Conservation (phyloP, 768 basidiomycete species). For the Suillus clintonianus region DNA sequence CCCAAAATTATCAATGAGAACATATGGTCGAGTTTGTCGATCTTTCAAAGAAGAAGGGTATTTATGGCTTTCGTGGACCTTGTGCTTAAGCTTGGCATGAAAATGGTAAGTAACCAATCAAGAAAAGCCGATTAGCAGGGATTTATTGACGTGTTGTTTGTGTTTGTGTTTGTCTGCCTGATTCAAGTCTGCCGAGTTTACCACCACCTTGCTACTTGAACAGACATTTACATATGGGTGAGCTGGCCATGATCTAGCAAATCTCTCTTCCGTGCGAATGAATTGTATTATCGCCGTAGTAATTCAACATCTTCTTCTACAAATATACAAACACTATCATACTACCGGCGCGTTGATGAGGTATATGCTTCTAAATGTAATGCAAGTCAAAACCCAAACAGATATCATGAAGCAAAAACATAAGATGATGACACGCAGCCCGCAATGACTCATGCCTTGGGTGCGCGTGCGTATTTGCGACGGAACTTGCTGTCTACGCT, state of each 20-base stretch:
- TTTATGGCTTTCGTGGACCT: not conserved
- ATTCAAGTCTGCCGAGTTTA: not conserved
- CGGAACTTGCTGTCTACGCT: conserved; percentile 89
- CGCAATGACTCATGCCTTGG: conserved; percentile 21
- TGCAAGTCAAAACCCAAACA: not conserved
- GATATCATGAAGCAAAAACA: not conserved
- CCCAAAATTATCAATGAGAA: not conserved
- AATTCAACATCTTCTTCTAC: not conserved
- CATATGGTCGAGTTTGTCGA: not conserved
- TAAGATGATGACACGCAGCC: not conserved
- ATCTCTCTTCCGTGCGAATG: not conserved
- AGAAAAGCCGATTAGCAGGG: not conserved
- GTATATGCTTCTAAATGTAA: conserved; percentile 8
- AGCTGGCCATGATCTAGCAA: too few relatives aligned
- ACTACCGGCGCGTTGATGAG: not conserved
- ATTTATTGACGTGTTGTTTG: not conserved
- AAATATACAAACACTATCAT: not conserved
- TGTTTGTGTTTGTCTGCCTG: too few relatives aligned
- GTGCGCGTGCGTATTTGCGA: conserved; percentile 73
- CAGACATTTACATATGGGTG: not conserved
- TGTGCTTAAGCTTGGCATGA: not conserved
- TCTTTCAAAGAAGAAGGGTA: not conserved
- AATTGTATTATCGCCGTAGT: not conserved
- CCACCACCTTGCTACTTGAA: not conserved
- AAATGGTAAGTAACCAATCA: not conserved